Conservation (phyloP, 2,329 filamentous ascomycete genomes). For the Trichoderma hamatum region DNA sequence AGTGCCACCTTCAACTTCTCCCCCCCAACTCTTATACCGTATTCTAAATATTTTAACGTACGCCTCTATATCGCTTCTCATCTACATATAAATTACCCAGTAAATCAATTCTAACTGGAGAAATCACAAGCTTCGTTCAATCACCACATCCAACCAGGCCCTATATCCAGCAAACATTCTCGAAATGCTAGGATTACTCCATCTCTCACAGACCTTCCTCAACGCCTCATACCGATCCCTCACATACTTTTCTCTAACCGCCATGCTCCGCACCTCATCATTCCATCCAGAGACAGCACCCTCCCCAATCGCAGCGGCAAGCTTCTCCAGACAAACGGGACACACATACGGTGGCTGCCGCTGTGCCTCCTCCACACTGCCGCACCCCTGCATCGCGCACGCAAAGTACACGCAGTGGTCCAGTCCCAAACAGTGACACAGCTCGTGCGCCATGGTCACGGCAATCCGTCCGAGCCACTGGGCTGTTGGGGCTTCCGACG, state of each 20-base stretch:
- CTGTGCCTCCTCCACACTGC: conserved; percentile 59
- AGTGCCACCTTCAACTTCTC: not conserved
- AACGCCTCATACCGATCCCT: conserved; percentile 21
- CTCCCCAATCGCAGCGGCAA: conserved; percentile 37
- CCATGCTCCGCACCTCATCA: not conserved
- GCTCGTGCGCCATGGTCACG: conserved; percentile 64
- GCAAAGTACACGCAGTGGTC: conserved; percentile 68
- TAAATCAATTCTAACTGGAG: not conserved
- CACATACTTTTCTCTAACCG: conserved; percentile 10
- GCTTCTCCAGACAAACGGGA: conserved; percentile 60
- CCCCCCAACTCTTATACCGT: not conserved
- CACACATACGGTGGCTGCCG: conserved; percentile 67
- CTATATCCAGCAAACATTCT: conserved; percentile 24
- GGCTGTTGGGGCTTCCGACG: conserved; percentile 37
- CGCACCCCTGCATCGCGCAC: conserved; percentile 65
- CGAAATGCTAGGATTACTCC: not conserved
- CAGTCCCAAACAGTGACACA: conserved; percentile 69
- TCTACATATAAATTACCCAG: not conserved
- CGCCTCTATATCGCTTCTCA: not conserved
- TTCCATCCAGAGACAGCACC: conserved; percentile 15
- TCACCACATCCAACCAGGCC: conserved; percentile 22
- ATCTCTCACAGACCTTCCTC: conserved; percentile 16
- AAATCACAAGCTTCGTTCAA: not conserved
- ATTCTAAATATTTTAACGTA: not conserved
- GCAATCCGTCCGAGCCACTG: conserved; percentile 62